Conservation (phyloP, 2,329 filamentous ascomycete species). For the Cyclaneusma minus region DNA sequence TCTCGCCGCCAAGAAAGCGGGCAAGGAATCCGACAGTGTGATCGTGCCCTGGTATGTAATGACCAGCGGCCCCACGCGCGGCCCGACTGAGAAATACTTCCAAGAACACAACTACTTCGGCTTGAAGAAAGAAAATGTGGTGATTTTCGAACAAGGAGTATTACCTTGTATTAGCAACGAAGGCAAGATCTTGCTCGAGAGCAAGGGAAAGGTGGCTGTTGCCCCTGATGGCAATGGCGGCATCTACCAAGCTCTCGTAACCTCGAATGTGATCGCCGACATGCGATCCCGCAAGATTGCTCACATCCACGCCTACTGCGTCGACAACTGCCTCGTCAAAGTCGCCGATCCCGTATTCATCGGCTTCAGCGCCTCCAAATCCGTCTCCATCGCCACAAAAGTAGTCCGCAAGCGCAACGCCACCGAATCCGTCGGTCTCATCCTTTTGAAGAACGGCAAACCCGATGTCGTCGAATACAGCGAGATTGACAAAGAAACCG, state of each 20-base stretch:
- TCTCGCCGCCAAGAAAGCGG: slow-evolving; percentile 57
- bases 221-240: slow-evolving; percentile 96
- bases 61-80: slow-evolving; percentile 89
- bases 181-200: slow-evolving; percentile 89
- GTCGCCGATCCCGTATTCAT: slow-evolving; percentile 96
- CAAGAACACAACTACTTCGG: slow-evolving; percentile 83
- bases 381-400: slow-evolving; percentile 95
- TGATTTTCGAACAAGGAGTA: slow-evolving; percentile 93
- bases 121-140: slow-evolving; percentile 67
- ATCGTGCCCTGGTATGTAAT: slow-evolving; percentile 97
- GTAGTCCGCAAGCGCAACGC: slow-evolving; percentile 98
- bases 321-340: slow-evolving; percentile 98
- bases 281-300: slow-evolving; percentile 80
- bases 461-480: slow-evolving; percentile 98
- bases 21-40: slow-evolving; percentile 36
- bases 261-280: slow-evolving; percentile 66
- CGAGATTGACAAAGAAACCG: slow-evolving; percentile 81
- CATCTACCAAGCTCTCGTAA: slow-evolving; percentile 81
- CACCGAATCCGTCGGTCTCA: slow-evolving; percentile 88
- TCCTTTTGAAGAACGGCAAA: slow-evolving; percentile 86
- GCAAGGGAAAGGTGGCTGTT: slow-evolving; percentile 76
- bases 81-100: slow-evolving; percentile 89
- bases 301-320: slow-evolving; percentile 95
- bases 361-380: slow-evolving; percentile 74
- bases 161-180: slow-evolving; percentile 95